Conservation (phyloP, 1,284 basidiomycete genomes). For the Cutaneotrichosporon sp. region DNA sequence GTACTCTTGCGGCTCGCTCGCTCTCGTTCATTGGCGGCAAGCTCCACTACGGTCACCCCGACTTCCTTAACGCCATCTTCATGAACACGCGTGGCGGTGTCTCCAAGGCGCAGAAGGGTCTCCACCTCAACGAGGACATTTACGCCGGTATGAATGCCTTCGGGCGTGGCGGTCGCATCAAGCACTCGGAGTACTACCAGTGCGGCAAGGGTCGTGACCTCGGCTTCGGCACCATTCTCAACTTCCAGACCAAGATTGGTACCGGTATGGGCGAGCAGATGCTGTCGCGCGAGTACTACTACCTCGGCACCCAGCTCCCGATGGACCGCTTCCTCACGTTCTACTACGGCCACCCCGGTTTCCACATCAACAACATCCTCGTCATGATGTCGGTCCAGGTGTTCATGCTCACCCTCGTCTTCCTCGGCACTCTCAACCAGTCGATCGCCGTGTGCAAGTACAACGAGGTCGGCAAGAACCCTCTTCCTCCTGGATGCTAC, state of each 20-base stretch:
- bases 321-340: slow-evolving; percentile 98
- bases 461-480: slow-evolving; percentile 64
- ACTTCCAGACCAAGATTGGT: slow-evolving; percentile 99
- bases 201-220: slow-evolving; percentile 99
- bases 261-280: slow-evolving; percentile 99
- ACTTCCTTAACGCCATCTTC: slow-evolving; percentile 97
- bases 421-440: slow-evolving; percentile 85
- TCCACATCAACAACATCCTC: slow-evolving; percentile 99
- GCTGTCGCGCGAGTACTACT: slow-evolving; percentile 99
- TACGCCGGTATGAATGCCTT: slow-evolving; percentile 99
- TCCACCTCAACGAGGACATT: slow-evolving; percentile 99
- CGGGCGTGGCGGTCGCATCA: slow-evolving; percentile 94
- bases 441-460: slow-evolving; percentile 76
- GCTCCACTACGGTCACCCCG: slow-evolving; percentile 95
- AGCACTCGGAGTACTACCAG: slow-evolving; percentile 97
- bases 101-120: slow-evolving; percentile 97
- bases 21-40: slow-evolving; percentile 98
- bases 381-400: slow-evolving; percentile 92
- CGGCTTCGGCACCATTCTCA: slow-evolving; percentile 97
- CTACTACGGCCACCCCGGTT: slow-evolving; percentile 99
- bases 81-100: slow-evolving; percentile 99
- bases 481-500: slow-evolving; percentile 70
- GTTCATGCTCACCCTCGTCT: slow-evolving; percentile 85
- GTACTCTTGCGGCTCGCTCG: slow-evolving; percentile 91
- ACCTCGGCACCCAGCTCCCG: slow-evolving; percentile 96